These are phyloP conservation scores for Blepharisma japonicum DNA, from an alignment of 73 alveolate genomes.

Conservation along the genomic window DNA sequence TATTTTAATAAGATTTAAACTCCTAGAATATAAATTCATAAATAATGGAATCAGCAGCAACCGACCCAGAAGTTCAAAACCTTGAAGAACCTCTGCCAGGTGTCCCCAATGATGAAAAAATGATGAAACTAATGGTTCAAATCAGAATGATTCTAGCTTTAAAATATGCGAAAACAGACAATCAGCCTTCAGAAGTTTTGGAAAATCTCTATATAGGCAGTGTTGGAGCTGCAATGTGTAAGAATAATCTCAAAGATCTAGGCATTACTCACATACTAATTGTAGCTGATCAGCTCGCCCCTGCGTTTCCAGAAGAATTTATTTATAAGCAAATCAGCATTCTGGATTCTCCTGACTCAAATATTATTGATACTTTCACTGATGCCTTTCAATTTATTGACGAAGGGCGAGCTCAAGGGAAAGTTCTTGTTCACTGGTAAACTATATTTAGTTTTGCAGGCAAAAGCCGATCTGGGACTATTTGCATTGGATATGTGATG, in stretches of 20 bases:
- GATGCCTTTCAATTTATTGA: constrained; percentile 52
- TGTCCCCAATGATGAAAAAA: not conserved
- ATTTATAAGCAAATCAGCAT: constrained; percentile 41
- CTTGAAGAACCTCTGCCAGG: constrained; percentile 7
- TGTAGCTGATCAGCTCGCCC: constrained; percentile 63
- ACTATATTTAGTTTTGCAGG: constrained; percentile 35
- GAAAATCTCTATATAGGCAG: constrained; percentile 57
- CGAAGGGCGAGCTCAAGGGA: constrained; percentile 37
- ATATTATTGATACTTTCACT: constrained; percentile 42
- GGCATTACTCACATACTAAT: constrained; percentile 63
- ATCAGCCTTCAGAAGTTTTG: constrained; percentile 57
- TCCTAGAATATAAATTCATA: no score
- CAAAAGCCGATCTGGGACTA: constrained; percentile 38
- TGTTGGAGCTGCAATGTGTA: constrained; percentile 60
- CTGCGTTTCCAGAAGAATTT: constrained; percentile 58
- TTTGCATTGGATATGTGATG: constrained; percentile 40
- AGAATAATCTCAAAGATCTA: constrained; percentile 37
- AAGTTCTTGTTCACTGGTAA: constrained; percentile 58
- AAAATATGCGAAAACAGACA: constrained; percentile 55
- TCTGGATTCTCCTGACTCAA: constrained; percentile 53
- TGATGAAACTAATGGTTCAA: not conserved
- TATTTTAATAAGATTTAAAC: no score
- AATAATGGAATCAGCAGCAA: no score
- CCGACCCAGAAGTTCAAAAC: not conserved
- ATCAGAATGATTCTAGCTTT: constrained; percentile 41